A percentile compares a stretch with the other conserved stretches of the same genome.
Conservation (phyloP, 106 monocot genomes). For the Allium fistulosum region DNA sequence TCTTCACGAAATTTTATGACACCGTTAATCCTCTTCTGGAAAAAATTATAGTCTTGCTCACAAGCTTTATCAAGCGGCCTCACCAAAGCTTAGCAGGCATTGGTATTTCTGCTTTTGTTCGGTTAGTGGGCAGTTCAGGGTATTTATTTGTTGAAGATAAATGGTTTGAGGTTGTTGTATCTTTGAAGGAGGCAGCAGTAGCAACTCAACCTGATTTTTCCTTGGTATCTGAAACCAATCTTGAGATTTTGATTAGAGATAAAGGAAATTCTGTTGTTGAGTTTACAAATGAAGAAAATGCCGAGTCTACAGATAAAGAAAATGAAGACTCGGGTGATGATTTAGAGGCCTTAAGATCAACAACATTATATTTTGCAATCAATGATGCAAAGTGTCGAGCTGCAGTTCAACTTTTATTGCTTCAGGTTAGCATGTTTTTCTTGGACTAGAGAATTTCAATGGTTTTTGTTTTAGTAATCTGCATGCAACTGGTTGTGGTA, state of each 20-base stretch:
- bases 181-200: constrained; percentile 68
- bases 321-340: constrained; percentile 27
- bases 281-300: constrained; percentile 28
- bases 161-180: constrained; percentile 75
- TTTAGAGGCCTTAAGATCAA: constrained; percentile 34
- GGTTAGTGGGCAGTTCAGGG: constrained; percentile 84
- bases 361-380: constrained; percentile 63
- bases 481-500: too few species aligned
- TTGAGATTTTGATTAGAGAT: constrained; percentile 26
- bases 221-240: constrained; percentile 27
- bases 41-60: constrained; percentile 74
- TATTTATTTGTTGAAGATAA: constrained; percentile 74
- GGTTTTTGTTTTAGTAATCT: too few species aligned
- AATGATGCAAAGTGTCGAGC: constrained; percentile 83
- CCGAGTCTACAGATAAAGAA: constrained; percentile 26
- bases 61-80: constrained; percentile 91
- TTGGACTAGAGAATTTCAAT: not conserved
- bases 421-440: constrained; percentile 50
- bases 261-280: constrained; percentile 15
- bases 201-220: constrained; percentile 88
- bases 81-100: constrained; percentile 99
- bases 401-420: constrained; percentile 93
- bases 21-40: constrained; percentile 76
- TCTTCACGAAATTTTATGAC: constrained; percentile 93
- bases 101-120: constrained; percentile 92